Conservation (phyloP, 1,284 basidiomycete species). For the Pseudomicrostroma phylloplanum region DNA sequence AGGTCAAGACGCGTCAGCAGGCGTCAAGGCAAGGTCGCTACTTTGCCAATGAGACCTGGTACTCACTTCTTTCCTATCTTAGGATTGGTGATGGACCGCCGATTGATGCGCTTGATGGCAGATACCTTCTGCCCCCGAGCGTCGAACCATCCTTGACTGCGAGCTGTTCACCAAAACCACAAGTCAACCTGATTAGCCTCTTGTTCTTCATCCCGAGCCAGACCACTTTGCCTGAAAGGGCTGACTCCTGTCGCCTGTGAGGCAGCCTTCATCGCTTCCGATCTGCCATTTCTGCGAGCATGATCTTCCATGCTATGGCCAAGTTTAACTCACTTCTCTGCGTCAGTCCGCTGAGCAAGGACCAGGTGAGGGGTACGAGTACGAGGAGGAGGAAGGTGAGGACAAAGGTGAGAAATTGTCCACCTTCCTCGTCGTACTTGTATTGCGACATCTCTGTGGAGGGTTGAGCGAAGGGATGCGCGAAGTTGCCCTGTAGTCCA, state of each 20-base stretch:
- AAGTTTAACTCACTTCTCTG: neutral
- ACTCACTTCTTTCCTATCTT: constrained; percentile 25
- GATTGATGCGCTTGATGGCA: constrained; percentile 24
- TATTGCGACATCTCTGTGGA: constrained; percentile 39
- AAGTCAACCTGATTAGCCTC: too few relatives aligned
- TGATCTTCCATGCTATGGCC: too few relatives aligned
- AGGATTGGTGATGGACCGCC: constrained; percentile 33
- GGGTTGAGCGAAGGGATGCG: neutral
- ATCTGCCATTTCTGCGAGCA: too few relatives aligned
- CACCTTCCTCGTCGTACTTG: constrained; percentile 51
- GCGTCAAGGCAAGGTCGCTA: too few relatives aligned
- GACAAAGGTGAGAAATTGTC: constrained; percentile 48
- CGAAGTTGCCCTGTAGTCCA: neutral
- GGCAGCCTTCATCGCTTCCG: too few relatives aligned
- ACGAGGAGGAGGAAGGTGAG: constrained; percentile 46
- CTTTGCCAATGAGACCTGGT: neutral
- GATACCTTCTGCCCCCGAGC: constrained; percentile 38
- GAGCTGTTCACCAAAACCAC: constrained; percentile 1
- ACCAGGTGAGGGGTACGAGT: constrained; percentile 46
- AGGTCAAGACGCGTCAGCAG: constrained; percentile 6
- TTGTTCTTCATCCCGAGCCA: too few relatives aligned
- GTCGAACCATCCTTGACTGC: constrained; percentile 39
- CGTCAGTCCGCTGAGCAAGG: constrained; percentile 17
- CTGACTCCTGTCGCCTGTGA: constrained; percentile 5
- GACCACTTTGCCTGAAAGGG: too few relatives aligned